phyloP scores from a whole-genome alignment of 805 yeast species.

The Cyberlindnera euphorbiae region DNA sequence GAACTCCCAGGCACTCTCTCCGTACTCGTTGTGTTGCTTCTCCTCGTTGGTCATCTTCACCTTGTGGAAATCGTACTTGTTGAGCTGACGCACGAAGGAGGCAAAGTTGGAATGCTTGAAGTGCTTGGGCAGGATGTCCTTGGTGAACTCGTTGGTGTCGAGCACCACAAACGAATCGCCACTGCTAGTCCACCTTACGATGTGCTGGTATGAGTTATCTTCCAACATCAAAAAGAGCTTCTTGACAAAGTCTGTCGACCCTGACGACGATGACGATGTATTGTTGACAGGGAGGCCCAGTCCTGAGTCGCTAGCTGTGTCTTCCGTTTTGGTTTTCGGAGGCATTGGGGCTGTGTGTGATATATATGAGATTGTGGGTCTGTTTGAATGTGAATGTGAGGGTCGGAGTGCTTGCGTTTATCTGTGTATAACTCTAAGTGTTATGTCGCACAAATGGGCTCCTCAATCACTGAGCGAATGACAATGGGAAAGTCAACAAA shows the following conservation, averaged over 20 bases:
- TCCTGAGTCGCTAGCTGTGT: too few species aligned
- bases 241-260: conserved; percentile 76
- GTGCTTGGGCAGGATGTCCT: conserved; percentile 82
- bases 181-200: conserved; percentile 80
- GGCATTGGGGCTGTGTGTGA: too few species aligned
- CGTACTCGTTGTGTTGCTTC: conserved; percentile 48
- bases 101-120: conserved; percentile 95
- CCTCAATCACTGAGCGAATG: too few species aligned
- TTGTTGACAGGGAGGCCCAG: conserved; percentile 22
- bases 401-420: too few species aligned
- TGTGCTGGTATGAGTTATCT: conserved; percentile 64
- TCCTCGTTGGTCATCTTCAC: conserved; percentile 72
- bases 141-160: conserved; percentile 88
- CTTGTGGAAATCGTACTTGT: conserved; percentile 96
- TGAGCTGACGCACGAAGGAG: conserved; percentile 88
- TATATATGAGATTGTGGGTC: not conserved
- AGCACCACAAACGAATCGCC: conserved; percentile 87
- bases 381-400: too few species aligned
- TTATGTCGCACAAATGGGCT: too few species aligned
- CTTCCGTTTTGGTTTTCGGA: conserved; percentile 15
- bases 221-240: conserved; percentile 82
- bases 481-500: too few species aligned
- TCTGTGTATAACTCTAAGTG: too few species aligned
- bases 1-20: conserved; percentile 91
- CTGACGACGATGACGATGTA: conserved; percentile 28